phyloP scores from a whole-genome alignment of 1,284 basidiomycete genomes.

The Schizophyllum commune region DNA sequence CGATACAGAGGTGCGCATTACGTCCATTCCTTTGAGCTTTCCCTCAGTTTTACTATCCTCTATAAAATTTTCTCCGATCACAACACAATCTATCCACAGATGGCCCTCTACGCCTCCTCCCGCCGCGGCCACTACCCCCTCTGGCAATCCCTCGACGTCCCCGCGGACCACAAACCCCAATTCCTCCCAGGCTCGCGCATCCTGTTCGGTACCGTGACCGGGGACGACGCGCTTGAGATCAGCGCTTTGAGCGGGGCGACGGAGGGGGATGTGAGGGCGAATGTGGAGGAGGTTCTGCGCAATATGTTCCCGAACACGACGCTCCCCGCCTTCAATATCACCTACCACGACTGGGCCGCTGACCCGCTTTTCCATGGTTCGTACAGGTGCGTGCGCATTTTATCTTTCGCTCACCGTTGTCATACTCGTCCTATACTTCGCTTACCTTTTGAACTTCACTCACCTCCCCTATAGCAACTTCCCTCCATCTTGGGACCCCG shows the following conservation, averaged over 20 bases:
- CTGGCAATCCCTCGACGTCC: constrained; percentile 63
- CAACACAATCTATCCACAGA: constrained; percentile 26
- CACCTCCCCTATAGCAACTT: constrained; percentile 35
- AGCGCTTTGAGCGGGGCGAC: constrained; percentile 37
- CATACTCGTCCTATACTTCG: too few relatives aligned
- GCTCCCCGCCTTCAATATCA: constrained; percentile 52
- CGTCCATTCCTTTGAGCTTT: too few relatives aligned
- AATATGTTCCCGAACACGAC: constrained; percentile 47
- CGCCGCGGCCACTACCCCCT: constrained; percentile 60
- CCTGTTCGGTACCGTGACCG: constrained; percentile 59
- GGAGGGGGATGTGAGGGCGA: constrained; percentile 37
- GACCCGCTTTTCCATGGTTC: constrained; percentile 57
- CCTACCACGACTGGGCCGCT: constrained; percentile 47
- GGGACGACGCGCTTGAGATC: constrained; percentile 20
- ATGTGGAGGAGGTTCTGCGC: constrained; percentile 47
- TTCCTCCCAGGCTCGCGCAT: constrained; percentile 59
- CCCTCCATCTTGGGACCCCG: constrained; percentile 48
- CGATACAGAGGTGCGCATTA: constrained; percentile 44
- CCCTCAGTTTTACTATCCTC: too few relatives aligned
- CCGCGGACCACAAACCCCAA: constrained; percentile 13
- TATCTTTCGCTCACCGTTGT: too few relatives aligned
- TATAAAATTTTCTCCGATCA: too few relatives aligned
- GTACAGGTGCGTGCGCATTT: constrained; percentile 26
- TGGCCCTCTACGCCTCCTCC: constrained; percentile 55
- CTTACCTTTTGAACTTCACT: too few relatives aligned